Base-by-base conservation (phyloP, 2,329 filamentous ascomycete genomes). In the Aaosphaeria pasadenensis region DNA sequence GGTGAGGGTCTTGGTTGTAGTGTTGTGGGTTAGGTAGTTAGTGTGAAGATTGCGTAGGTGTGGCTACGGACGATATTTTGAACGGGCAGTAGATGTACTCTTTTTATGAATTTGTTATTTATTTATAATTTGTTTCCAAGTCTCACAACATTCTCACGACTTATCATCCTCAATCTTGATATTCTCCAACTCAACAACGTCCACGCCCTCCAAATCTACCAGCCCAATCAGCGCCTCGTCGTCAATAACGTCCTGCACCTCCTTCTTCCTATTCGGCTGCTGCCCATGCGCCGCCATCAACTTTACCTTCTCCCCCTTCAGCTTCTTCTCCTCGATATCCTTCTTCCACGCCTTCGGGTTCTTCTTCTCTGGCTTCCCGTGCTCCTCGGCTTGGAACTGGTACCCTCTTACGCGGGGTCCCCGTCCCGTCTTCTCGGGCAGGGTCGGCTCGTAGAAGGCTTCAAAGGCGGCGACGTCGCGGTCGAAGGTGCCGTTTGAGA, bases 371-470 rank as follows among this genome's bases (percentile, higher is more conserved):
- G 48, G 50, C 43, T 59, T 60, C 5, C 55, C 62, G 41, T 68
- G 64, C 36, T 65, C 59, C 29, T 60, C 54, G 44, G 57, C 55
- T 44, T 59, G 56, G 53, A 66, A 68, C 39, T 69, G 66, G 30
- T 70, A 70, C 1, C 66, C 66, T 44, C 66, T 52, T 5, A 67
- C 54, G n/a, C 66, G 48, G 1, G 94, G 94, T 7, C 91, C 84
- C 59, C 86, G 77, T 0, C 91, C 92, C 0, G 84, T 89, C 35
- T 86, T 86, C 39, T 79, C 75, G 0, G 92, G 92, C 30, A 97
- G 66, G 9, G 85, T 78, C 0, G 81, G 65, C 56, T 88, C 87
- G 64, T 96, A 97, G 4, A 66, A 64, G 4, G 74, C 74, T 45
- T 83, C 80, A 60, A 96, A 96, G 0, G 68, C 73, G 1, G 74